Evolutionary conservation across 352 stramenopile species (phyloP), one percentile per base, ranked within the genome.

Genomic region (Plasmopara muralis): DNA sequence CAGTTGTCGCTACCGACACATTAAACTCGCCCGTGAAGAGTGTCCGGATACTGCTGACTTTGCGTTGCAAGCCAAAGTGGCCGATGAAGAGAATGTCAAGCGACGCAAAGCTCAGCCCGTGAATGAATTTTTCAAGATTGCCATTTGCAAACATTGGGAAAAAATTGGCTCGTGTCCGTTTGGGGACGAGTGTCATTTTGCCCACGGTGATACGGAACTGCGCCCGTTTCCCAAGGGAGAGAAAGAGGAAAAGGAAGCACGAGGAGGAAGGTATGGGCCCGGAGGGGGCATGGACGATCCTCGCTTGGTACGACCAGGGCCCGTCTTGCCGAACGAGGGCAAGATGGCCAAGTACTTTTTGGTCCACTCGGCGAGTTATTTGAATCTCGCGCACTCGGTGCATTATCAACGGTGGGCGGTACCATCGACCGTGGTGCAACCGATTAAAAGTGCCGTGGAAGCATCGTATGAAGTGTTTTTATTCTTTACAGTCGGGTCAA

Each of bases 81-180:
- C 83, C 9, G 71, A 98, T 71, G 80, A 96, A 80, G 84, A 96
- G 72, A 87, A 87, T 65, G 66, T 93, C 50, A 81, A 93, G 66
- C 82, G 83, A 16, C 71, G 81, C 35, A 91, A 93, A 60, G 79
- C 81, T 28, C 85, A 95, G 52, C 85, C 85, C 8, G 81, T 93
- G 28, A 98, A 98, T 68, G 95, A 98, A 72, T 98, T 98, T 59
- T 98, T 90, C 72, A 98, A 98, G 66, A 96, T 98, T 43, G 87
- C 85, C 47, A 93, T 98, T 37, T 98, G 95, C 71, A 98, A 98
- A 61, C 95, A 98, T 62, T 98, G 94, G 77, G 85, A 93, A 44
- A 94, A 97, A 53, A 83, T 96, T 68, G 95, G 95, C 4, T 85
- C 86, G 29, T 99, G 95, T 79, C 95, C 95, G 4, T 99, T 98